Evolutionary conservation across 768 basidiomycete species (phyloP).

Genomic region (Hydnum rufescens): DNA sequence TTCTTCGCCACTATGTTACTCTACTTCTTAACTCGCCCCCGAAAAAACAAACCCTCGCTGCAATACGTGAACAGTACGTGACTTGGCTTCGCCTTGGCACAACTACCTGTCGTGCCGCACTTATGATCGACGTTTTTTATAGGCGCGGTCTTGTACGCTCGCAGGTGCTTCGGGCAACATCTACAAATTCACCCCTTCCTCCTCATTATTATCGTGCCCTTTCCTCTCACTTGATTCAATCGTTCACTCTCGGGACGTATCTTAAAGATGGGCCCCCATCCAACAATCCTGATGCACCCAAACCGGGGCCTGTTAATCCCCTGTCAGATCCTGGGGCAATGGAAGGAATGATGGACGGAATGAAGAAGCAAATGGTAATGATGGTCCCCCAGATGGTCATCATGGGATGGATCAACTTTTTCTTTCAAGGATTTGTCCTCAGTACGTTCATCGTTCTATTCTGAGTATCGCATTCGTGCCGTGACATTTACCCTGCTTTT

Average conservation of each 20-base stretch:
- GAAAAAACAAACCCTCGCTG: constrained; percentile 55
- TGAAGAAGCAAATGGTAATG: constrained; percentile 99
- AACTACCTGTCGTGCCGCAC: not conserved
- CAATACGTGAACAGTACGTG: constrained; percentile 81
- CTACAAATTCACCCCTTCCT: constrained; percentile 65
- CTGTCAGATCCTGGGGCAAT: constrained; percentile 78
- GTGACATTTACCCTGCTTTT: not conserved
- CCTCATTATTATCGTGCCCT: constrained; percentile 51
- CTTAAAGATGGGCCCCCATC: constrained; percentile 63
- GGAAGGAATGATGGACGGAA: constrained; percentile 97
- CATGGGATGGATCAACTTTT: constrained; percentile 99
- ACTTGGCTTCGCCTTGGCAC: constrained; percentile 8
- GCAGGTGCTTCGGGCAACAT: constrained; percentile 64
- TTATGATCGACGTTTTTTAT: constrained; percentile 3
- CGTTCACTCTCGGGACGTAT: constrained; percentile 57
- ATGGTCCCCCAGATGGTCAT: constrained; percentile 98
- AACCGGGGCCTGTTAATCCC: constrained; percentile 57
- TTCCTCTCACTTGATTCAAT: constrained; percentile 49
- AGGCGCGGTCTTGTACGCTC: constrained; percentile 67
- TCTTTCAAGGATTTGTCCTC: constrained; percentile 96
- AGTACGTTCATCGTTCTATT: constrained; percentile 38
- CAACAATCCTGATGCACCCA: constrained; percentile 20
- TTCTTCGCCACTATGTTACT: constrained; percentile 83
- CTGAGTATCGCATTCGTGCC: not conserved
- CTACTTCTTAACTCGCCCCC: constrained; percentile 66